phyloP scores from a whole-genome alignment of 371 early-diverging fungal species.

The Mortierella sp. region DNA sequence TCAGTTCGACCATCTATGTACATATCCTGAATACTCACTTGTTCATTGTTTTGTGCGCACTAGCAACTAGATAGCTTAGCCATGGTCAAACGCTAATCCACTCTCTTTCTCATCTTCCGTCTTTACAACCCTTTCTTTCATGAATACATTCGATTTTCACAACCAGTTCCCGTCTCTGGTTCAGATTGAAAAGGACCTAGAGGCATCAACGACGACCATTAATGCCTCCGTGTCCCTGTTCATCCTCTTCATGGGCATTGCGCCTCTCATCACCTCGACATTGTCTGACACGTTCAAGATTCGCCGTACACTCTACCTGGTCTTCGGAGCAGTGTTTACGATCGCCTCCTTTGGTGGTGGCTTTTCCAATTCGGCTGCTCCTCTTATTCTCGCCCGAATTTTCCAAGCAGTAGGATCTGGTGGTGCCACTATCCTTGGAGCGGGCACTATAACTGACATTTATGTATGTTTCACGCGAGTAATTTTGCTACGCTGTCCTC shows the following conservation, averaged over 20 bases:
- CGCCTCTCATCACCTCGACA: conserved; percentile 78
- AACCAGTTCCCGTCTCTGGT: conserved; percentile 65
- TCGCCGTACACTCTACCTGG: conserved; percentile 73
- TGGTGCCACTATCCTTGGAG: conserved; percentile 79
- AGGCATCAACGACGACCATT: conserved; percentile 63
- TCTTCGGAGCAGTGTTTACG: conserved; percentile 68
- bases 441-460: conserved; percentile 75
- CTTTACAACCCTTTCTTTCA: background rate
- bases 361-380: conserved; percentile 62
- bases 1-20: conserved; percentile 56
- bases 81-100: background rate
- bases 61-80: background rate
- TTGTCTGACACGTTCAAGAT: conserved; percentile 74
- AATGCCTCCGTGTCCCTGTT: conserved; percentile 70
- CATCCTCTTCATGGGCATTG: conserved; percentile 68
- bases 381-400: conserved; percentile 72
- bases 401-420: conserved; percentile 81
- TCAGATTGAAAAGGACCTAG: conserved; percentile 60
- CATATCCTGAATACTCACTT: background rate
- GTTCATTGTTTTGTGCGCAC: background rate
- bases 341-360: conserved; percentile 76
- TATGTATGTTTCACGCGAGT: conserved; percentile 56
- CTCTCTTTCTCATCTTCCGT: background rate
- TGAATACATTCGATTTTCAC: too few species aligned
- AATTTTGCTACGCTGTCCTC: conserved; percentile 53